Evolutionary conservation across 2,329 filamentous ascomycete species (phyloP), one percentile per base, ranked within the genome.

Genomic region (Elsinoe necatrix): DNA sequence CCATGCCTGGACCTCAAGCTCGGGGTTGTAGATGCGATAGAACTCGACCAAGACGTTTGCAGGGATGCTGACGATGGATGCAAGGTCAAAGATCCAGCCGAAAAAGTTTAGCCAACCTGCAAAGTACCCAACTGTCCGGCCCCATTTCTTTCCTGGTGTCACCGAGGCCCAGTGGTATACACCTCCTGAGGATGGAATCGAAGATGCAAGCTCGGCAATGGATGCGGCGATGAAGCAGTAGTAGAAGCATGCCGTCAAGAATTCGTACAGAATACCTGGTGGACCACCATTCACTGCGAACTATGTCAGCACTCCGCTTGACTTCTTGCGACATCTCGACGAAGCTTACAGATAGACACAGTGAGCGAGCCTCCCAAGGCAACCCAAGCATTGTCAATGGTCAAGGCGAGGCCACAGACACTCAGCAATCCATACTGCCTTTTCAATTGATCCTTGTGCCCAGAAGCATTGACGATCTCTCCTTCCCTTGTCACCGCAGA

Each of bases 311-410:
- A 50, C 3, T 31, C 4, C 25, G 8, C 4, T 14, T 31, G 41
- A 16, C 25, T 21, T 18, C 34, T 6, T 31, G 37, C 14, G 35
- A 12, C 11, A 47, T 45, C 14, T 8, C 12, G 20, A 3, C 14
- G n/a, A 4, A 29, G 61, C 72, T 64, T 67, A 75, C 72, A 67
- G 37, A 80, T 75, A 4, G 75, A 76, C 47, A 82, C 72, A 3
- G 77, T 77, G 37, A 85, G 75, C 55, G 80, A 82, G 11, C 82
- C 82, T 55, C 81, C 82, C 58, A 84, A 70, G 4, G 81, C 80
- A 55, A 82, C 76, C 82, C 82, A 86, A 16, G 82, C 81, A 63
- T 83, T 84, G 66, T 83, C 82, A 21, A 83, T 79, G 1, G 80
- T 84, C 52, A 85, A 68, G 0, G 80, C 81, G 45, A 70, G 59